Evolutionary conservation across 176 grass and related monocot species (phyloP), one percentile per base, ranked within the genome.

Genomic region (Echinochloa phyllopogon): DNA sequence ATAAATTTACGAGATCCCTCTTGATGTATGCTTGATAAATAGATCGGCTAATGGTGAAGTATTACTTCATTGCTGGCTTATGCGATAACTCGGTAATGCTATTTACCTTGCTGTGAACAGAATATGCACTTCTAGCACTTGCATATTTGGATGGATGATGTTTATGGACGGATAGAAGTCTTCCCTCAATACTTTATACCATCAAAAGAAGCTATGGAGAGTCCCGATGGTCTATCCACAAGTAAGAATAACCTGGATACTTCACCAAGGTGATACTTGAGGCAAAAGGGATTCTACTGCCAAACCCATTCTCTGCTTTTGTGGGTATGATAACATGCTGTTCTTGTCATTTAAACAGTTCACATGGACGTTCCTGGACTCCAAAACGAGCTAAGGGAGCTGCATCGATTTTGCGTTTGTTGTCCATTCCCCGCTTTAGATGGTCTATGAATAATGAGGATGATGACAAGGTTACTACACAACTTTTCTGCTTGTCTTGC

Each of bases 351-450:
- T 56, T 58, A n/a, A 79, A 33, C 77, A 95, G 85, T 69, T 67
- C 88, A 17, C 79, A 1, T 17, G 76, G 72, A 13, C 89, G 61
- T 53, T 92, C 93, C 6, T 90, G 87, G 91, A 72, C 93, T 71
- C 85, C 92, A 79, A 93, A 86, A 86, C 82, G 87, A 79, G 91
- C 91, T 57, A 95, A 93, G 79, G 95, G 95, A 78, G 85, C 93
- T 58, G 79, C 91, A 37, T 95, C 96, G 65, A 76, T 98, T 52
- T 39, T 98, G 57, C 87, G 92, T 58, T 61, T 98, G 10, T 82
- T 98, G 76, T 88, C 87, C 36, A 76, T 98, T n/a, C 87, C 89
- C 64, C 96, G 87, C 52, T 78, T 95, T 87, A 79, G 67, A 39
- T 98, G 96, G 96, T 87, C 88, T 44, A 85, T 88, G 36, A 83